Evolutionary conservation across 2,329 filamentous ascomycete species (phyloP).

Genomic region (Pseudogymnoascus sp.): DNA sequence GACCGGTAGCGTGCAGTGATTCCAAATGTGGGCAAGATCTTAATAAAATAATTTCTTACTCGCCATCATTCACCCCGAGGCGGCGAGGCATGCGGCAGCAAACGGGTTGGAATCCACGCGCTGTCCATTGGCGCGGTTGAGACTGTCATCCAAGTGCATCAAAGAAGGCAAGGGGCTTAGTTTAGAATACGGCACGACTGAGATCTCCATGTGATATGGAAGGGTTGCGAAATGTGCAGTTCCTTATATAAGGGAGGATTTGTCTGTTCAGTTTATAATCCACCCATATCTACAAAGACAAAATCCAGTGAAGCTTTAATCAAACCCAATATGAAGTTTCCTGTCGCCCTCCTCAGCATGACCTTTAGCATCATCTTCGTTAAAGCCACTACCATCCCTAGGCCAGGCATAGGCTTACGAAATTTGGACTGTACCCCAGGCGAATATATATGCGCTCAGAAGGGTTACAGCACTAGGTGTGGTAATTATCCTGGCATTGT

Average conservation of each 20-base stretch:
- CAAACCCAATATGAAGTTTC: background rate
- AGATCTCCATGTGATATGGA: no score
- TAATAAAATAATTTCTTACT: no score
- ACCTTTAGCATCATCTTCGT: background rate
- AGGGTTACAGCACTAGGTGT: background rate
- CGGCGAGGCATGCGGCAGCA: no score
- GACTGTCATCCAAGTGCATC: background rate
- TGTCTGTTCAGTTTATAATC: background rate
- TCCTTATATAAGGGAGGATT: background rate
- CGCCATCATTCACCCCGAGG: background rate
- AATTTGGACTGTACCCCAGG: background rate
- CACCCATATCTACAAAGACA: background rate
- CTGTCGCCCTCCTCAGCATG: background rate
- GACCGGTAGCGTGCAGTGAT: background rate
- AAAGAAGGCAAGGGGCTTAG: background rate
- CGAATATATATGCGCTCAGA: background rate
- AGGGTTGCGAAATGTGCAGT: background rate
- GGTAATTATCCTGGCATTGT: background rate
- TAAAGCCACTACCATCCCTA: background rate
- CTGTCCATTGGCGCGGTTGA: background rate
- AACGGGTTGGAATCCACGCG: no score
- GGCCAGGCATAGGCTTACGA: background rate
- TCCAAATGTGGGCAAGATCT: no score
- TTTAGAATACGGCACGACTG: background rate
- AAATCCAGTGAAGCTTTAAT: background rate